Evolutionary conservation across 176 grass and related monocot genomes (phyloP), one percentile per base, ranked within the genome.

Genomic region (Ampelocalamus luodianensis): DNA sequence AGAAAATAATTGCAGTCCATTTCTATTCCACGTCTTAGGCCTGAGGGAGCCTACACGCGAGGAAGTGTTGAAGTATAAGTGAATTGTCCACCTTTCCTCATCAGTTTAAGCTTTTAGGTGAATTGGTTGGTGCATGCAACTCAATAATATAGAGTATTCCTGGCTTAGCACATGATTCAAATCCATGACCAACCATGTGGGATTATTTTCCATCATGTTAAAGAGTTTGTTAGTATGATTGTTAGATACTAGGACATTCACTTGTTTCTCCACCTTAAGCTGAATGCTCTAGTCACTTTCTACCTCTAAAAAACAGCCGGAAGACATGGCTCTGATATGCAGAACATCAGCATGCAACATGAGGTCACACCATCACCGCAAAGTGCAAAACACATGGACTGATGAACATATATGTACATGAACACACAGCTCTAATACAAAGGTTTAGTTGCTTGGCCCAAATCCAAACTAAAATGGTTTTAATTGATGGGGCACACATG

Each of bases 231-330:
- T 63, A 65, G 43, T 53, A 62, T 66, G 22, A 53, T 32, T 26
- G 18, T 23, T 84, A 48, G 3, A 26, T 42, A 36, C 42, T 61
- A 82, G 34, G 48, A 72, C 59, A 70, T 44, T 60, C 44, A 64
- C 5, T 26, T 54, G 54, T 43, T 87, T 43, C 36, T 39, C 23
- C 44, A 64, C 3, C 44, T 27, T 9, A 48, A 49, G 54, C 11
- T 62, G 73, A 79, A 71, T 71, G 76, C 5, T 74, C 34, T 56
- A 65, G 16, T 11, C 46, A 86, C 26, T 37, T 71, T 29, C 84
- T 64, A 78, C 64, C 53, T 78, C 39, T 78, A 10, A 56, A n/a
- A 67, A 76, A 74, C 5, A 43, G 56, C 37, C 10, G 17, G 39
- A 50, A 71, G 15, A 10, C 44, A 86, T 72, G 44, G 59, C 22